Evolutionary conservation across 2,329 filamentous ascomycete species (phyloP).

Genomic region (Fusarium nurragi): DNA sequence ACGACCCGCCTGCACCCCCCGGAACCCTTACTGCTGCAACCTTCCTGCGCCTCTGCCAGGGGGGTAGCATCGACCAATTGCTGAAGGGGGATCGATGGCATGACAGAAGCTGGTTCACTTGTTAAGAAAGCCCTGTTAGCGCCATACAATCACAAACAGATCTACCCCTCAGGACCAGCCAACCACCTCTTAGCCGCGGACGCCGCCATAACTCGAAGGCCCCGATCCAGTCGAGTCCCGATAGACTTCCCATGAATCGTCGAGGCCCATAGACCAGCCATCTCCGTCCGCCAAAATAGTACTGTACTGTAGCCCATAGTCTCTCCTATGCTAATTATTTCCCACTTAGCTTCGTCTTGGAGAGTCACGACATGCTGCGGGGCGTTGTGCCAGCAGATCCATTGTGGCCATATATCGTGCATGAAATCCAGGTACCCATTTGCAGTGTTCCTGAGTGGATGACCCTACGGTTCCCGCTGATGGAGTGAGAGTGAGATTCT

Average conservation of each 20-base stretch:
- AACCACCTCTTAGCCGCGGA: slow-evolving; percentile 30
- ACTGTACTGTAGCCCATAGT: slow-evolving; percentile 2
- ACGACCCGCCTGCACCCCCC: slow-evolving; percentile 33
- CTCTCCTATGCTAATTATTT: slow-evolving; percentile 18
- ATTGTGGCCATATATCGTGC: slow-evolving; percentile 39
- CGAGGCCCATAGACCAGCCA: slow-evolving; percentile 36
- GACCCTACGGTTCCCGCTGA: neutral
- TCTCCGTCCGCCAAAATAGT: slow-evolving; percentile 28
- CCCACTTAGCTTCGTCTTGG: slow-evolving; percentile 25
- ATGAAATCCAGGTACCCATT: slow-evolving; percentile 38
- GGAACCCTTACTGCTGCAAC: slow-evolving; percentile 33
- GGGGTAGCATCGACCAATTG: slow-evolving; percentile 36
- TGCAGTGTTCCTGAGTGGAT: slow-evolving; percentile 32
- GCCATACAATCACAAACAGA: slow-evolving; percentile 26
- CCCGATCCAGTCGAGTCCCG: slow-evolving; percentile 28
- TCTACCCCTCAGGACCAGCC: slow-evolving; percentile 15
- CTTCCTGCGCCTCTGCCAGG: slow-evolving; percentile 38
- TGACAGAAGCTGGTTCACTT: slow-evolving; percentile 5
- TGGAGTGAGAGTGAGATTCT: neutral
- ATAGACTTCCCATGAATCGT: slow-evolving; percentile 31
- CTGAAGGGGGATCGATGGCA: neutral
- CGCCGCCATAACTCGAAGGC: slow-evolving; percentile 27
- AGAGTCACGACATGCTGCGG: slow-evolving; percentile 42
- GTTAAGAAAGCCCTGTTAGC: slow-evolving; percentile 10
- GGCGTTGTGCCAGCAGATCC: slow-evolving; percentile 42